Evolutionary conservation across 306 rosid genomes (phyloP), one percentile per base, ranked within the genome.

Genomic region (Betula pendula): DNA sequence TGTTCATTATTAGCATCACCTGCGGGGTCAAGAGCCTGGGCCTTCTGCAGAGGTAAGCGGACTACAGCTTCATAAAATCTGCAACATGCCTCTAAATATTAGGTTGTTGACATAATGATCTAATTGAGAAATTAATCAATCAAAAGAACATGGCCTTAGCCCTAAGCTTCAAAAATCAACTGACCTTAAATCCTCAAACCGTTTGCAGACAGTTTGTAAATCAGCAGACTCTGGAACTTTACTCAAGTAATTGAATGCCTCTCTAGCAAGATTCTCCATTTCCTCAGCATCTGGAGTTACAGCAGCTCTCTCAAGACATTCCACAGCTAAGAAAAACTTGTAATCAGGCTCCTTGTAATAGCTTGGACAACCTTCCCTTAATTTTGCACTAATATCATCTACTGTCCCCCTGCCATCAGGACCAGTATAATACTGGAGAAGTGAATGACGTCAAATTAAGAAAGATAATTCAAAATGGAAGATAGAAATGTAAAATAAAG

Each of bases 401-500:
- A 95, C 99, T 27, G 97, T 90, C 52, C 99, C 99, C 89, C 97
- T 92, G 91, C 99, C 97, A 83, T 95, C 99, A 74, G 92, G 90
- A 79, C 97, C 96, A 62, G 98, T 92, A 87, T 92, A 95, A 81
- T 86, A 89, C 99, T 91, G 91, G 87, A 73, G 75, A 72, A 73
- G 55, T 13, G 73, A 73, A 82, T 50, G 19, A 71, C n/a, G 70
- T 77, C 65, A 68, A 65, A 78, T 50, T 38, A 75, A 70, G 73
- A 76, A 52, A 62, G 66, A 82, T 6, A 78, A 59, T 75, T 15
- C 72, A 59, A 70, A 69, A 73, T 60, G 31, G 50, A 70, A 69
- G 82, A 83, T 60, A 43, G 38, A 48, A 66, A 63, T 77, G 58
- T 62, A 44, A 70, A 73, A 59, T 72, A 27, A 81, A 56, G 42